Evolutionary conservation across 2,329 filamentous ascomycete genomes (phyloP).

Genomic region (Exutisphaerella laricina): DNA sequence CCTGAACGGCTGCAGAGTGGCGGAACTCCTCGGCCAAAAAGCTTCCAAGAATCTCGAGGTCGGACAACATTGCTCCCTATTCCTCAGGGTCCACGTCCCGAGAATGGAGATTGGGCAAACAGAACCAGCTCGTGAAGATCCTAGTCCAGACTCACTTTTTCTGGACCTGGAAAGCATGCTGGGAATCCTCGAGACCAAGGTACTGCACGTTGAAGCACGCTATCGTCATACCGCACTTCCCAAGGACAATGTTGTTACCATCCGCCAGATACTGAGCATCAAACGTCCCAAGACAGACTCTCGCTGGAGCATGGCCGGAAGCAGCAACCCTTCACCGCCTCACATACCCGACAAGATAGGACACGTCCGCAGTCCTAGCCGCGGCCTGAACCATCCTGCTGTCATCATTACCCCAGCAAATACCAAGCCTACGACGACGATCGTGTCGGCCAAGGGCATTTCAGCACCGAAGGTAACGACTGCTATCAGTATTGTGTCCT

Average conservation of each 20-base stretch:
- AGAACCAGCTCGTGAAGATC: constrained; percentile 5
- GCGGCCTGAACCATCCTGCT: constrained; percentile 11
- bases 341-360: not conserved
- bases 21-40: constrained; percentile 30
- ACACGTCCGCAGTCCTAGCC: too few species aligned
- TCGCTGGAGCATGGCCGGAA: constrained; percentile 28
- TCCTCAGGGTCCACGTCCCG: constrained; percentile 27
- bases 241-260: constrained; percentile 27
- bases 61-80: constrained; percentile 25
- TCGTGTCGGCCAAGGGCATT: constrained; percentile 10
- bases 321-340: constrained; percentile 7
- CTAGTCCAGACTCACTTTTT: constrained; percentile 27
- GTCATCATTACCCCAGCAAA: constrained; percentile 25
- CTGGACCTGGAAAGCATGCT: constrained; percentile 32
- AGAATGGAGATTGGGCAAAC: constrained; percentile 9
- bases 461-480: constrained; percentile 14
- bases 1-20: constrained; percentile 20
- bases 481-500: constrained; percentile 5
- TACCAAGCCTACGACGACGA: constrained; percentile 6
- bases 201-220: constrained; percentile 31
- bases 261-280: constrained; percentile 28
- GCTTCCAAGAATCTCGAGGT: constrained; percentile 22
- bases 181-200: constrained; percentile 28
- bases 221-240: constrained; percentile 34
- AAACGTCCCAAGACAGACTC: constrained; percentile 30